A percentile compares a stretch with the other conserved stretches of the same genome.
These are phyloP conservation scores for Neurospora sp. DNA, from an alignment of 495 filamentous ascomycete genomes.

Conservation along the genomic window DNA sequence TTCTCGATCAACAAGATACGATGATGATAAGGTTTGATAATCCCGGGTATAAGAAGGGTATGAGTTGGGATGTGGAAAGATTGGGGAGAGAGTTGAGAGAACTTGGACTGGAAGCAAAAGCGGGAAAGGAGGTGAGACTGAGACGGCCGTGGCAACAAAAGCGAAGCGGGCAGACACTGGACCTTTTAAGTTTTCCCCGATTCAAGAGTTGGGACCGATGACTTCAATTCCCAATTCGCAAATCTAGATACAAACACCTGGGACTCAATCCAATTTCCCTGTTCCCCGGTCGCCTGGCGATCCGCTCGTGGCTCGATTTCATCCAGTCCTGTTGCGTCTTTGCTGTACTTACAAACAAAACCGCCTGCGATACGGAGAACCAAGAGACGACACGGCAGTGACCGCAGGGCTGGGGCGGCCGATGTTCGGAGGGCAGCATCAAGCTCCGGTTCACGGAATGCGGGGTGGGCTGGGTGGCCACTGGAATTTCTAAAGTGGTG, in stretches of 20 bases:
- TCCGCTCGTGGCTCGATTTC: background rate
- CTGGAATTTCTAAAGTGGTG: slow-evolving; percentile 20
- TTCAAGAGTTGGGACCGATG: background rate
- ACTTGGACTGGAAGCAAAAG: background rate
- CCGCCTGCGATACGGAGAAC: background rate
- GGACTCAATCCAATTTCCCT: background rate
- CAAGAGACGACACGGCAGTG: background rate
- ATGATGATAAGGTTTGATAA: background rate
- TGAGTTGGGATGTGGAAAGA: background rate
- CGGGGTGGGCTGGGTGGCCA: slow-evolving; percentile 22
- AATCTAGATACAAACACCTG: background rate
- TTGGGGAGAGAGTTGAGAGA: background rate
- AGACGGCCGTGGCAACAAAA: background rate
- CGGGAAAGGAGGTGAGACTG: background rate
- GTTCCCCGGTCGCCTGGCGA: background rate
- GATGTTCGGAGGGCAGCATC: slow-evolving; percentile 22
- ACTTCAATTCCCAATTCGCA: background rate
- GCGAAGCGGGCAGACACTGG: background rate
- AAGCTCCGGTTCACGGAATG: slow-evolving; percentile 29
- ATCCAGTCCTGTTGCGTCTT: background rate
- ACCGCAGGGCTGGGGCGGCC: slow-evolving; percentile 5
- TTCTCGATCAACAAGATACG: background rate
- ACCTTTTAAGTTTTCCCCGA: background rate
- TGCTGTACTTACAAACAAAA: background rate
- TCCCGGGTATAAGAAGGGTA: background rate